A percentile compares a stretch with the other conserved stretches of the same genome.
These are phyloP conservation scores for Rhizoclosmatium sp. DNA, from an alignment of 192 early-diverging fungal species.

Conservation along the genomic window DNA sequence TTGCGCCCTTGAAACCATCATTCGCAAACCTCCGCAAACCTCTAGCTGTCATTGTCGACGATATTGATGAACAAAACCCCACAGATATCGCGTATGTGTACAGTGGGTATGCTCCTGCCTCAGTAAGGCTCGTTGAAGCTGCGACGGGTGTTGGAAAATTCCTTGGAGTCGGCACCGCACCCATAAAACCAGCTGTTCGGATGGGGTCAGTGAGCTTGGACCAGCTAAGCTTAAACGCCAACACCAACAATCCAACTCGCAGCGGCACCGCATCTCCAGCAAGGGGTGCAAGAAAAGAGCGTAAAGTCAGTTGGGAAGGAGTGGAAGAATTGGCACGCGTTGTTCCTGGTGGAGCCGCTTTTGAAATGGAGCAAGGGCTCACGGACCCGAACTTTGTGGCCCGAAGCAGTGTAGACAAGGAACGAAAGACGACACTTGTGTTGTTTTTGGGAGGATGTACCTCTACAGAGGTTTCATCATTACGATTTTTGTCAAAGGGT, in stretches of 20 bases:
- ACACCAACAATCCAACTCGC: too few relatives aligned
- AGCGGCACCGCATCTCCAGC: not conserved
- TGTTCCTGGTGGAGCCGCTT: conserved; percentile 75
- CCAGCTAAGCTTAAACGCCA: conserved; percentile 10
- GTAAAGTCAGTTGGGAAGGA: conserved; percentile 77
- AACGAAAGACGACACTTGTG: conserved; percentile 78
- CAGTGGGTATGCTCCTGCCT: conserved; percentile 93
- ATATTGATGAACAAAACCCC: conserved; percentile 84
- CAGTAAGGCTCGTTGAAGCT: conserved; percentile 88
- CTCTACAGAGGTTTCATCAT: conserved; percentile 88
- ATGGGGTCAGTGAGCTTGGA: not conserved
- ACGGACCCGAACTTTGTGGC: conserved; percentile 29
- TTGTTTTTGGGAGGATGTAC: conserved; percentile 98
- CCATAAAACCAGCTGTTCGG: conserved; percentile 21
- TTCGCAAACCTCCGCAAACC: conserved; percentile 71
- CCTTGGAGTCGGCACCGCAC: conserved; percentile 8
- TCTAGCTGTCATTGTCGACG: conserved; percentile 84
- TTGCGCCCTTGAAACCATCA: not conserved
- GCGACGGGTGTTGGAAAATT: conserved; percentile 52
- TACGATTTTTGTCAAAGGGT: conserved; percentile 86
- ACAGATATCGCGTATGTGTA: conserved; percentile 93
- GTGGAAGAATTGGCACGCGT: conserved; percentile 84
- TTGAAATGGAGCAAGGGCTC: conserved; percentile 68
- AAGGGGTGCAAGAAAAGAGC: not conserved
- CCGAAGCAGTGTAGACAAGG: conserved; percentile 43